These are phyloP conservation scores for Pulveroboletus sp. DNA, from an alignment of 1,284 basidiomycete species.

Conservation along the genomic window DNA sequence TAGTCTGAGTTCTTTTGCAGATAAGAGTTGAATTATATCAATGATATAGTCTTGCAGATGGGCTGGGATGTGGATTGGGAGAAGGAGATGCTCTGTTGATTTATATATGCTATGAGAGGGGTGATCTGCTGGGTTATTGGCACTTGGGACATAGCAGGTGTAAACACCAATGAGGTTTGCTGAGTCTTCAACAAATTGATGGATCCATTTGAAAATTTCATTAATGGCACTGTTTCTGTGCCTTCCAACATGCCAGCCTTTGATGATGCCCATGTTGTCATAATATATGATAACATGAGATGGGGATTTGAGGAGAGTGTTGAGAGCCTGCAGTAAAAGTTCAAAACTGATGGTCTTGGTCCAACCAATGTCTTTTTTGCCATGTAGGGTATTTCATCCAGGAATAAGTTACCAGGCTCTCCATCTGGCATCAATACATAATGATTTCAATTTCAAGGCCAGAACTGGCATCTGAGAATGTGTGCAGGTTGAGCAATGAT, in stretches of 20 bases:
- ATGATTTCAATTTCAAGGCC: not conserved
- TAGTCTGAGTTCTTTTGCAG: not conserved
- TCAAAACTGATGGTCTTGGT: not conserved
- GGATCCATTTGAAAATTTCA: too few relatives aligned
- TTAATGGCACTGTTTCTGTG: too few relatives aligned
- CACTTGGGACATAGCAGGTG: constrained; percentile 5
- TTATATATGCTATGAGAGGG: constrained; percentile 40
- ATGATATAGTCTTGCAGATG: constrained; percentile 10
- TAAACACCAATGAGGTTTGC: not conserved
- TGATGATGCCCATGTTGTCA: too few relatives aligned
- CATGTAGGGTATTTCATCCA: not conserved
- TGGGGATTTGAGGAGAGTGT: too few relatives aligned
- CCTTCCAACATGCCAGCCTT: too few relatives aligned
- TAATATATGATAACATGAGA: too few relatives aligned
- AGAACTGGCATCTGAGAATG: not conserved
- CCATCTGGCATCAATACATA: not conserved
- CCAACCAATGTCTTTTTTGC: not conserved
- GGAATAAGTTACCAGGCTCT: not conserved
- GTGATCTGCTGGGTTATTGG: constrained; percentile 27
- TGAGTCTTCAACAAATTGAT: constrained; percentile 2
- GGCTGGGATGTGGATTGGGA: constrained; percentile 37
- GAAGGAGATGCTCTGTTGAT: constrained; percentile 27
- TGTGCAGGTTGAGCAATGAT: too few relatives aligned
- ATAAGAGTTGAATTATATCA: not conserved
- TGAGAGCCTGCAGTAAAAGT: not conserved